Percentiles rank a stretch among this genome's conserved stretches.
Evolutionary conservation across 495 filamentous ascomycete genomes (phyloP).

Genomic region (Neurospora africana): DNA sequence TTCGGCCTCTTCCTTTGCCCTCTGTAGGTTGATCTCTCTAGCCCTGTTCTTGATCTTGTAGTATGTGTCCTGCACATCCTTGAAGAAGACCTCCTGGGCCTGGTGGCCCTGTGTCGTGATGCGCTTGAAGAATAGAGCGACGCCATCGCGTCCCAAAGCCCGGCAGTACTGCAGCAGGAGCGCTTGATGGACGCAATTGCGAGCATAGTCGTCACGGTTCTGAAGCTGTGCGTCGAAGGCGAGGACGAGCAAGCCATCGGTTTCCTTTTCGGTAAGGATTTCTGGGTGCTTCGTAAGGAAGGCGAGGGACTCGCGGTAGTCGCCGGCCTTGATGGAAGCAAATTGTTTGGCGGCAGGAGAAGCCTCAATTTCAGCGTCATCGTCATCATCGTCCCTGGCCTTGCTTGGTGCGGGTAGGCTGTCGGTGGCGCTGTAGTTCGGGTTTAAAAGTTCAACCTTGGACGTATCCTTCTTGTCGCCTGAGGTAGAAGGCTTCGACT

Average conservation of each 20-base stretch:
- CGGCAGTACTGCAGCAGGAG: slow-evolving; percentile 91
- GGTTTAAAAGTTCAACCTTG: slow-evolving; percentile 75
- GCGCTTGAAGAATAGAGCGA: slow-evolving; percentile 89
- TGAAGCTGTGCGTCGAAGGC: slow-evolving; percentile 80
- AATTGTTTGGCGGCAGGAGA: slow-evolving; percentile 69
- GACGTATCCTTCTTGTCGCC: slow-evolving; percentile 33
- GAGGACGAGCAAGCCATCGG: slow-evolving; percentile 80
- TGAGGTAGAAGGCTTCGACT: slow-evolving; percentile 35
- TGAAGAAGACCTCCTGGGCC: slow-evolving; percentile 81
- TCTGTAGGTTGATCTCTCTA: slow-evolving; percentile 59
- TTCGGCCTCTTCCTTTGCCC: slow-evolving; percentile 53
- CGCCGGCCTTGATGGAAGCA: slow-evolving; percentile 60
- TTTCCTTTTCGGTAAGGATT: slow-evolving; percentile 77
- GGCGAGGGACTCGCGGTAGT: slow-evolving; percentile 60
- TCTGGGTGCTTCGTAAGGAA: slow-evolving; percentile 68
- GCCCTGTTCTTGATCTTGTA: slow-evolving; percentile 65
- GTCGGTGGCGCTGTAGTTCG: slow-evolving; percentile 32
- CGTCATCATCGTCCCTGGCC: slow-evolving; percentile 42
- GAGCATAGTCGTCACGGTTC: slow-evolving; percentile 62
- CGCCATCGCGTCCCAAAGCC: slow-evolving; percentile 76
- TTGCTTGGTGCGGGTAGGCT: slow-evolving; percentile 4
- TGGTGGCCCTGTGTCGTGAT: slow-evolving; percentile 88
- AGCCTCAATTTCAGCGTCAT: slow-evolving; percentile 64
- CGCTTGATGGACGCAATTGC: slow-evolving; percentile 89
- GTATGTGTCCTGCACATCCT: slow-evolving; percentile 86